A percentile compares a stretch with the other conserved stretches of the same genome.
Conservation (phyloP, 768 basidiomycete genomes). For the Leccinum pellstonianum region DNA sequence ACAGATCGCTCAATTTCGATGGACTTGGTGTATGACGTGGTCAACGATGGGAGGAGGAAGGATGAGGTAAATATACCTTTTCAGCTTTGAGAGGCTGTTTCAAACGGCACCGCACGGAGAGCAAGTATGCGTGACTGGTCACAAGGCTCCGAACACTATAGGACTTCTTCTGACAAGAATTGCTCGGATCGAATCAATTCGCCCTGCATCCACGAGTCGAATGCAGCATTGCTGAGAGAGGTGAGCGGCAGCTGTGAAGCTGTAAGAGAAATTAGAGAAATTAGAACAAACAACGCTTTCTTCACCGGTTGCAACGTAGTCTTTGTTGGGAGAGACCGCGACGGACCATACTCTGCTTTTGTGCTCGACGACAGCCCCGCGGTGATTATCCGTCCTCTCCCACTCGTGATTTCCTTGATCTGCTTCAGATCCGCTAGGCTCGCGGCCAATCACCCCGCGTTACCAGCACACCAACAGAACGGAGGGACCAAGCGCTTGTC, state of each 20-base stretch:
- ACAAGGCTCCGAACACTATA: not conserved
- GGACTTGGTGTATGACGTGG: not conserved
- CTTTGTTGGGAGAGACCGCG: not conserved
- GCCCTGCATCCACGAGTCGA: constrained; percentile 1
- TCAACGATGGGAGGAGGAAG: not conserved
- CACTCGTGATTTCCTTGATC: constrained; percentile 16
- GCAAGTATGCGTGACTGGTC: constrained; percentile 4
- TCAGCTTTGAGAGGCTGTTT: not conserved
- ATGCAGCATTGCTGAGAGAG: not conserved
- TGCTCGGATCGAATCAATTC: not conserved
- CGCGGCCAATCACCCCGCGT: constrained; percentile 29
- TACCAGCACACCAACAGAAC: constrained; percentile 35
- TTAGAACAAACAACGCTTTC: not conserved
- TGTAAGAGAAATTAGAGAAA: not conserved
- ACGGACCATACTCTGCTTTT: not conserved
- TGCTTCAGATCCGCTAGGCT: constrained; percentile 24
- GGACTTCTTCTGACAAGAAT: not conserved
- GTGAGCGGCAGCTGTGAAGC: constrained; percentile 1
- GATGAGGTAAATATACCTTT: not conserved
- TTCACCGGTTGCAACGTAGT: not conserved
- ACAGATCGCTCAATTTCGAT: not conserved
- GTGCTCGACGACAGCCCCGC: not conserved
- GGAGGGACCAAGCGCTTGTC: constrained; percentile 54
- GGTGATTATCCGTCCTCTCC: constrained; percentile 20
- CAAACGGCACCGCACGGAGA: not conserved